Base-by-base conservation (phyloP, 371 early-diverging fungal genomes). In the Dinochytrium kinnereticum region DNA sequence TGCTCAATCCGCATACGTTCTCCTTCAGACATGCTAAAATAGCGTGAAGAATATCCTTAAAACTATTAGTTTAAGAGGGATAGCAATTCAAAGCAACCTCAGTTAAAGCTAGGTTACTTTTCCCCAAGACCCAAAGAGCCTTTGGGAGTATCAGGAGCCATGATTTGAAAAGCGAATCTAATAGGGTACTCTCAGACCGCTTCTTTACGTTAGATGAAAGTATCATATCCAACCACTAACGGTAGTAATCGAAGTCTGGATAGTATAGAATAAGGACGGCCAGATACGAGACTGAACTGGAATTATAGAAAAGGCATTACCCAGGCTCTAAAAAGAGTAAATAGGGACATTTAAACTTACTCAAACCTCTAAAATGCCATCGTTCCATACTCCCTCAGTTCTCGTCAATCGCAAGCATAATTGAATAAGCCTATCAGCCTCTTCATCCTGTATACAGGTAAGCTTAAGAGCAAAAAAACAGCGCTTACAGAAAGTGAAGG, bases 141-240 rank as follows among this genome's bases (percentile, higher is more conserved):
- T 53, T 64, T 72, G 72, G 72, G 0, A 72, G 30, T 64, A 65
- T 13, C 49, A 15, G 15, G 51, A n/a, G n/a, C n/a, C n/a, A n/a
- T n/a, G n/a, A n/a, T n/a, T n/a, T n/a, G n/a, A n/a, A n/a, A n/a
- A n/a, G n/a, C n/a, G n/a, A n/a, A n/a, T n/a, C n/a, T n/a, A n/a
- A n/a, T n/a, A n/a, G n/a, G n/a, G n/a, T n/a, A n/a, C n/a, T n/a
- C n/a, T n/a, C n/a, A n/a, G n/a, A n/a, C n/a, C n/a, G n/a, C n/a
- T n/a, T n/a, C n/a, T n/a, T n/a, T n/a, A n/a, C n/a, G n/a, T n/a
- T n/a, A n/a, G n/a, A n/a, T n/a, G n/a, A n/a, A n/a, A n/a, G n/a
- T n/a, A n/a, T n/a, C n/a, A n/a, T n/a, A n/a, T n/a, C n/a, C n/a
- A n/a, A n/a, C n/a, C n/a, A n/a, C n/a, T n/a, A n/a, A n/a, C n/a